Base-by-base conservation (phyloP, 2,329 filamentous ascomycete species). In the Fusarium austroafricanum region DNA sequence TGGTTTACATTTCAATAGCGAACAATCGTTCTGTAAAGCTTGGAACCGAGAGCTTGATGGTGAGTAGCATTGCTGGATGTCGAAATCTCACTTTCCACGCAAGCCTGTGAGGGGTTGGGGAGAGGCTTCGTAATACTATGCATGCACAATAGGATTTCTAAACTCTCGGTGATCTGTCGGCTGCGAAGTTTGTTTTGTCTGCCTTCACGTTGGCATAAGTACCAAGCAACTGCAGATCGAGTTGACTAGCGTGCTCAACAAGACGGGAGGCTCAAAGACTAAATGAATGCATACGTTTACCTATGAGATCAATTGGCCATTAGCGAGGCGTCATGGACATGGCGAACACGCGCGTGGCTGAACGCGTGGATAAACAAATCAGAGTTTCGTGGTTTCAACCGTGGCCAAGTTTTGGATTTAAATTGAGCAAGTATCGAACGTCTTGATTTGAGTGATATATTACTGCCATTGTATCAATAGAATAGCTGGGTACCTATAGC, bases 341-440 rank as follows among this genome's bases (percentile, higher is more conserved):
- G 52, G 61, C 49, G 50, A 52, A 17, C 46, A 57, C 38, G 26
- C 43, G 63, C 31, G 57, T 67, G 62, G 62, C 43, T 50, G 50
- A 31, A 63, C 45, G 47, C 29, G 57, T 40, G 46, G 62, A 67
- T 69, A 67, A 70, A 53, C 62, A 67, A 60, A 55, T 67, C 53
- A 70, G 50, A 67, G 56, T 67, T 57, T 29, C 33, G 31, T 45
- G 21, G 64, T 40, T 60, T 51, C 31, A 55, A 59, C 56, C 29
- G 49, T 67, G 46, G 39, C 53, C 62, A 70, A 38, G 50, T 60
- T 60, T 56, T 47, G 50, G 31, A 46, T 29, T 21, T 43, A n/a
- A 29, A 43, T 29, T 29, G 28, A 43, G 12, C 23, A 58, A 49
- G 44, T 50, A 62, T 49, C 26, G 21, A 39, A 43, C 26, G 61